phyloP scores from a whole-genome alignment of 2,329 filamentous ascomycete species.

The Parascedosporium putredinis region DNA sequence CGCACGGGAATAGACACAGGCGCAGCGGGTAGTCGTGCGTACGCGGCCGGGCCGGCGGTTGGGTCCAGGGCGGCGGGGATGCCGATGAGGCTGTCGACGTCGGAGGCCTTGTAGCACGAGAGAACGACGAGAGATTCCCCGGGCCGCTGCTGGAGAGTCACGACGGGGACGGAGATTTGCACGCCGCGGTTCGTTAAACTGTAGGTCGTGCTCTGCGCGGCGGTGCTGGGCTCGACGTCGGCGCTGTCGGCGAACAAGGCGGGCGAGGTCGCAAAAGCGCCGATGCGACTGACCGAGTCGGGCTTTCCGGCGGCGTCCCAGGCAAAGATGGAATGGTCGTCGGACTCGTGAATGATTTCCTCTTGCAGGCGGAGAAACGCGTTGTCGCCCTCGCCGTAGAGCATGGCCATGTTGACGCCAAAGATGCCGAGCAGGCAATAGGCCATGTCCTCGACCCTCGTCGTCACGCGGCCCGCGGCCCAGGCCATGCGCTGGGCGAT shows the following conservation, averaged over 20 bases:
- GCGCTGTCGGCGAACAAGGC: background rate
- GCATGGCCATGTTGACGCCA: constrained; percentile 17
- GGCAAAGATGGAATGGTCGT: constrained; percentile 16
- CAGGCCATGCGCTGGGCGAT: constrained; percentile 16
- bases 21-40: background rate
- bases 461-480: constrained; percentile 15
- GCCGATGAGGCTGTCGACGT: background rate
- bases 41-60: background rate
- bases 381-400: constrained; percentile 14
- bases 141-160: background rate
- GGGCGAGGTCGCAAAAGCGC: background rate
- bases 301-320: constrained; percentile 26
- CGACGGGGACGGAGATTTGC: constrained; percentile 1
- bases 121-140: background rate
- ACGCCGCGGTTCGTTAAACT: constrained; percentile 6
- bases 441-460: constrained; percentile 15
- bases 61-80: background rate
- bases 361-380: constrained; percentile 15
- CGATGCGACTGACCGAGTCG: background rate
- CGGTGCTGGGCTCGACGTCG: background rate
- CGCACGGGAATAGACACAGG: background rate
- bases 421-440: constrained; percentile 18
- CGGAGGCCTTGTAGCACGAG: background rate
- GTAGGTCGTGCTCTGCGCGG: background rate
- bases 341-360: constrained; percentile 13